Base-by-base conservation (phyloP, 1,284 basidiomycete species). In the Ustilago cynodontis region DNA sequence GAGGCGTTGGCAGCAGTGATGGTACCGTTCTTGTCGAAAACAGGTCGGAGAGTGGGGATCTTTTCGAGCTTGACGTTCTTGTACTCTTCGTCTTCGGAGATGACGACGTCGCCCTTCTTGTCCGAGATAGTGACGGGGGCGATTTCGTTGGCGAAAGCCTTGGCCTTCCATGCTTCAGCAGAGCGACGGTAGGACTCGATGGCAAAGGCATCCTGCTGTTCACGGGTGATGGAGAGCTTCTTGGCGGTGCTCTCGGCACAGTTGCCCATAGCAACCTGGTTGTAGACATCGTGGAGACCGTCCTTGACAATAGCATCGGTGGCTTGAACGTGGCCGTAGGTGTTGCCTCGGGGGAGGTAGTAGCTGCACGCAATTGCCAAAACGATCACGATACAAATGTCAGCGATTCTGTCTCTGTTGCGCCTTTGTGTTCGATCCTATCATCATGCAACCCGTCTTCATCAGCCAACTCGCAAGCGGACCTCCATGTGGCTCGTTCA, bases 61-160 rank as follows among this genome's bases (percentile, higher is more conserved):
- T 88, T 88, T 61, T 87, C 87, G 37, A 85, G 72, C 77, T 86
- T 85, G 80, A 88, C 82, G 65, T 86, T 87, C 80, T 87, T 98
- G 90, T 94, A 98, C 86, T 99, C 96, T 87, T 99, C 97, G 85
- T 99, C 97, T 88, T 99, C 95, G 80, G 89, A 90, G 67, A 98
- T 87, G 37, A 90, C 92, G 7, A 80, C 64, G 86, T 98, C 93
- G 45, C 94, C 95, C 88, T 96, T 97, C 89, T 94, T 94, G 88
- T 97, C 96, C 18, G 65, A 51, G 64, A 85, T 79, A 41, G 77
- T 80, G n/a, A 99, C 91, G 14, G 95, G 94, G 1, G 92, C 93
- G 65, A 99, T 91, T 88, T 99, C 97, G 39, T 91, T 91, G 76
- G 92, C 89, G 87, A 95, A 99, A 22, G 89, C 91, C 64, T 93